These are phyloP conservation scores for Penicillium sp. DNA, from an alignment of 2,329 filamentous ascomycete genomes.

Conservation along the genomic window DNA sequence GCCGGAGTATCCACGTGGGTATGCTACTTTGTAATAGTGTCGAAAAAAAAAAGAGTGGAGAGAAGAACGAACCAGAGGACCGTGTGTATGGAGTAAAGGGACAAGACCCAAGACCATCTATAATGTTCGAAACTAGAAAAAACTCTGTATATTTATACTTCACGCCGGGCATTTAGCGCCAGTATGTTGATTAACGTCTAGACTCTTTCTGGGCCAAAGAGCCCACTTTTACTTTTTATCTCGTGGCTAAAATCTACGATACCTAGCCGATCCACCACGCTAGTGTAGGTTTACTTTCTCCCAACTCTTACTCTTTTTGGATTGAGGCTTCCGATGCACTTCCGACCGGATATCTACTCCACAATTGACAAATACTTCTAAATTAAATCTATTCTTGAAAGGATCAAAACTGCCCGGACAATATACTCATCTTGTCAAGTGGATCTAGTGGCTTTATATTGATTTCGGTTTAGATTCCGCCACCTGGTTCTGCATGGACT, in stretches of 20 bases:
- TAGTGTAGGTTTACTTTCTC: neutral
- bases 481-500: neutral
- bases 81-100: neutral
- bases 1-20: constrained; percentile 6
- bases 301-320: neutral
- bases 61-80: neutral
- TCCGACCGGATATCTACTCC: neutral
- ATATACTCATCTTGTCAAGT: constrained; percentile 6
- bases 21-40: constrained; percentile 8
- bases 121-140: neutral
- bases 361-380: neutral
- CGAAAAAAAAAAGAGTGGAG: neutral
- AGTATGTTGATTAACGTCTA: neutral
- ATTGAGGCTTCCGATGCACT: neutral
- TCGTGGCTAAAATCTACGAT: constrained; percentile 1
- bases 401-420: constrained; percentile 1
- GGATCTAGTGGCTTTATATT: neutral
- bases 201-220: neutral
- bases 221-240: neutral
- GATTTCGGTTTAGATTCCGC: neutral
- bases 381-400: neutral
- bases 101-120: neutral
- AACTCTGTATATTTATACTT: neutral
- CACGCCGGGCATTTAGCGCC: neutral
- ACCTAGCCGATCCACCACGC: neutral